A percentile compares a stretch with the other conserved stretches of the same genome.
phyloP scores from a whole-genome alignment of 163 green algal genomes.

The Scenedesmus sp. region DNA sequence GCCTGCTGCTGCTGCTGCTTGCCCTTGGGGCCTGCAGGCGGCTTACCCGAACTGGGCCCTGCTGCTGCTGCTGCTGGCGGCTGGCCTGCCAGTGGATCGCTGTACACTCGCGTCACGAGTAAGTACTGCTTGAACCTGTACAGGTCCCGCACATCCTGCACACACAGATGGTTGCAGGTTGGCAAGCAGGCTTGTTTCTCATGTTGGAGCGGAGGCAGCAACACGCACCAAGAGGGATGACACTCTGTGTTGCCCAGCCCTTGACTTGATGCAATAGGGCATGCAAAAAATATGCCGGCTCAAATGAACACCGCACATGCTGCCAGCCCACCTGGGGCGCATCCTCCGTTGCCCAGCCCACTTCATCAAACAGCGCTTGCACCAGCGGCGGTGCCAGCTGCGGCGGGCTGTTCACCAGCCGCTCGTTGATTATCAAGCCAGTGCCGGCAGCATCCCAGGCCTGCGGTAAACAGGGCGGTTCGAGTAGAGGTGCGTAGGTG shows the following conservation, averaged over 20 bases:
- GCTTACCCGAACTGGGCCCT: slow-evolving; percentile 20
- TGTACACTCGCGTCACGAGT: slow-evolving; percentile 81
- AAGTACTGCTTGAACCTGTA: slow-evolving; percentile 86
- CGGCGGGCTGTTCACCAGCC: slow-evolving; percentile 92
- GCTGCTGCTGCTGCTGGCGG: slow-evolving; percentile 48
- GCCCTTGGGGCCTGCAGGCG: slow-evolving; percentile 27
- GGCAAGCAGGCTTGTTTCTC: too few species aligned
- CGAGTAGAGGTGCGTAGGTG: too few species aligned
- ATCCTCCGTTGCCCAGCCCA: slow-evolving; percentile 78
- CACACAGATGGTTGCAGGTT: neutral
- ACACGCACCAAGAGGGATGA: too few species aligned
- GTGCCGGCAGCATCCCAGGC: slow-evolving; percentile 64
- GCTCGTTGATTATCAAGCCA: slow-evolving; percentile 89
- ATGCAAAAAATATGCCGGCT: neutral
- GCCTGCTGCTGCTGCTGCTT: slow-evolving; percentile 45
- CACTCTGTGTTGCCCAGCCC: too few species aligned
- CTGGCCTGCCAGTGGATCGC: slow-evolving; percentile 64
- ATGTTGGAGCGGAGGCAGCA: neutral
- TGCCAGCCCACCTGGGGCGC: slow-evolving; percentile 59
- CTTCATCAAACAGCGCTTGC: slow-evolving; percentile 89
- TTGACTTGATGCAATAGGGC: neutral
- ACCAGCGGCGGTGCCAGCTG: slow-evolving; percentile 90
- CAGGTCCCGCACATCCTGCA: slow-evolving; percentile 53
- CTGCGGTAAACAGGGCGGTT: slow-evolving; percentile 52
- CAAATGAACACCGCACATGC: too few species aligned